These are phyloP conservation scores for Erysimum pusillum DNA, from an alignment of 441 rosid genomes.

Conservation along the genomic window DNA sequence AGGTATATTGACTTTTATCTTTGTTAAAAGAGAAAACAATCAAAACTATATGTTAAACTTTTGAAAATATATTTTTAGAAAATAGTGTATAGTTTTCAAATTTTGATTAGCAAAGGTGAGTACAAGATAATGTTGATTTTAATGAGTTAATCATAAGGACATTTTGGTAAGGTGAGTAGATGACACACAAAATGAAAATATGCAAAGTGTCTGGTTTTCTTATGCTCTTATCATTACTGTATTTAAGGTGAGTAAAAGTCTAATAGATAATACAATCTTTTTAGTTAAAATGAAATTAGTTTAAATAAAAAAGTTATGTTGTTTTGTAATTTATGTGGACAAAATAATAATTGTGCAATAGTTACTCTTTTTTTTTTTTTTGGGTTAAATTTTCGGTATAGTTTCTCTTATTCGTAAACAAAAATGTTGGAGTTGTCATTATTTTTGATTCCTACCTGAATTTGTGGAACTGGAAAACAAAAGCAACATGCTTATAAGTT, in stretches of 20 bases:
- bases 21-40: conserved; percentile 41
- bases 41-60: not conserved
- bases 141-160: not conserved
- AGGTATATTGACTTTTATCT: conserved; percentile 33
- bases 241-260: conserved; percentile 5
- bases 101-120: not conserved
- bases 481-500: conserved; percentile 30
- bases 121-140: not conserved
- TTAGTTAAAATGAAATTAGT: not conserved
- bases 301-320: not conserved
- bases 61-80: not conserved
- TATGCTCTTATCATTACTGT: not conserved
- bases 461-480: not conserved
- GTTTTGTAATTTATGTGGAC: not conserved
- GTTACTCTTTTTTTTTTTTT: too few species aligned
- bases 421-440: too few species aligned
- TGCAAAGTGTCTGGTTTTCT: not conserved
- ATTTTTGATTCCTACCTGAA: too few species aligned
- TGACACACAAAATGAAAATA: conserved; percentile 15
- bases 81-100: not conserved
- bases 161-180: not conserved
- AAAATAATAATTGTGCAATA: too few species aligned
- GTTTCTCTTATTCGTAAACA: too few species aligned
- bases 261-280: not conserved
- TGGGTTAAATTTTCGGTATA: too few species aligned